A percentile compares a stretch with the other conserved stretches of the same genome.
phyloP scores from a whole-genome alignment of 371 early-diverging fungal genomes.

The Apophysomyces variabilis region DNA sequence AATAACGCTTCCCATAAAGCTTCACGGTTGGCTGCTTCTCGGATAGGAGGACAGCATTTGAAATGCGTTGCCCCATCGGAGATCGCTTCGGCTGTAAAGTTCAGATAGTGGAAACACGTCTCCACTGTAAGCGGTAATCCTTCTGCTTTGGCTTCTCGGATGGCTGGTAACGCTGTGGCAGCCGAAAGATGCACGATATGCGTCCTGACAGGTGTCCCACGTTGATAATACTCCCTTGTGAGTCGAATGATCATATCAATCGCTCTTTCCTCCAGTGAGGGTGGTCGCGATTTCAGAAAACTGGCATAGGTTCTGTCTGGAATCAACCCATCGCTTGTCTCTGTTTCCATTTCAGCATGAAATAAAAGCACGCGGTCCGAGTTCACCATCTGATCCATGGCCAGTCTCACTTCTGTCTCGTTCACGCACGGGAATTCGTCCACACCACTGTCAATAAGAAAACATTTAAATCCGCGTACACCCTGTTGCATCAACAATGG shows the following conservation, averaged over 20 bases:
- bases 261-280: slow-evolving; percentile 70
- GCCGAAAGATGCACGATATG: slow-evolving; percentile 86
- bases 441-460: slow-evolving; percentile 84
- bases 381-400: slow-evolving; percentile 63
- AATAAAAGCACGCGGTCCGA: slow-evolving; percentile 69
- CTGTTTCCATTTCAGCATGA: slow-evolving; percentile 79
- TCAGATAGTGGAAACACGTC: slow-evolving; percentile 84
- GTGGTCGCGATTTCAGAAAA: slow-evolving; percentile 76
- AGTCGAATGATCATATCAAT: slow-evolving; percentile 75
- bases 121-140: slow-evolving; percentile 79
- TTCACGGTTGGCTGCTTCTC: slow-evolving; percentile 73
- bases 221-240: slow-evolving; percentile 63
- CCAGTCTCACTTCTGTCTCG: slow-evolving; percentile 68
- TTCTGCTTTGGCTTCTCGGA: slow-evolving; percentile 72
- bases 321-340: slow-evolving; percentile 29
- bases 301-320: slow-evolving; percentile 62
- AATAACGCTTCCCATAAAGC: slow-evolving; percentile 75
- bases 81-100: slow-evolving; percentile 71
- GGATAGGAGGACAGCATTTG: slow-evolving; percentile 90
- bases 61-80: slow-evolving; percentile 78
- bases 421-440: slow-evolving; percentile 85
- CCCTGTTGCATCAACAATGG: slow-evolving; percentile 68
- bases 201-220: slow-evolving; percentile 66
- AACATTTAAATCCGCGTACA: slow-evolving; percentile 85
- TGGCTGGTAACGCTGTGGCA: slow-evolving; percentile 74